Percentiles rank a stretch among this genome's conserved stretches.
Conservation (phyloP, 2,329 filamentous ascomycete genomes). For the Samsoniella hepiali region DNA sequence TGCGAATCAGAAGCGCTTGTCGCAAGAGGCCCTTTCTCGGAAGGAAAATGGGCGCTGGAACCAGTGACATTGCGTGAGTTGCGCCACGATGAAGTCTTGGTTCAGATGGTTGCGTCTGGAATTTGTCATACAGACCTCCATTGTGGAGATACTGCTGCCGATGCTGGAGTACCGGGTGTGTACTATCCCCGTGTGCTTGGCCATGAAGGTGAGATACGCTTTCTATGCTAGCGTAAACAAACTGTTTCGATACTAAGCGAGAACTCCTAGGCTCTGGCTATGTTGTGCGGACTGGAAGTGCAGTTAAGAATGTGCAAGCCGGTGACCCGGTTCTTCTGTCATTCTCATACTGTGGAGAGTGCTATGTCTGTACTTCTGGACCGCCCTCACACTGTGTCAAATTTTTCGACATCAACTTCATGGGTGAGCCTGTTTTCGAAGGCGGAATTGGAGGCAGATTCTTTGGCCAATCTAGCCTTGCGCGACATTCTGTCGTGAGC, state of each 20-base stretch:
- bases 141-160: slow-evolving; percentile 35
- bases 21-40: slow-evolving; percentile 30
- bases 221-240: not conserved
- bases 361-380: slow-evolving; percentile 45
- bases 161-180: slow-evolving; percentile 21
- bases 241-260: not conserved
- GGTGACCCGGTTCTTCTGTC: slow-evolving; percentile 54
- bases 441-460: slow-evolving; percentile 26
- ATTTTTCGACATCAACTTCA: slow-evolving; percentile 50
- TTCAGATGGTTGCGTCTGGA: slow-evolving; percentile 51
- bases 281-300: slow-evolving; percentile 41
- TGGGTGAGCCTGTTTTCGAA: slow-evolving; percentile 24
- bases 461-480: slow-evolving; percentile 36
- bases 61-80: slow-evolving; percentile 28
- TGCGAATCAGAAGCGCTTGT: slow-evolving; percentile 31
- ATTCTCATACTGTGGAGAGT: slow-evolving; percentile 37
- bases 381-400: slow-evolving; percentile 46
- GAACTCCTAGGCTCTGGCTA: slow-evolving; percentile 39
- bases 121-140: slow-evolving; percentile 55
- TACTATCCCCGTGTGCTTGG: slow-evolving; percentile 40
- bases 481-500: slow-evolving; percentile 31
- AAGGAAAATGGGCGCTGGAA: slow-evolving; percentile 33
- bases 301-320: slow-evolving; percentile 44
- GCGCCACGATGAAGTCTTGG: slow-evolving; percentile 45
- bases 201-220: slow-evolving; percentile 46